Base-by-base conservation (phyloP, 2,329 filamentous ascomycete genomes). In the Colletotrichum orbiculare region DNA sequence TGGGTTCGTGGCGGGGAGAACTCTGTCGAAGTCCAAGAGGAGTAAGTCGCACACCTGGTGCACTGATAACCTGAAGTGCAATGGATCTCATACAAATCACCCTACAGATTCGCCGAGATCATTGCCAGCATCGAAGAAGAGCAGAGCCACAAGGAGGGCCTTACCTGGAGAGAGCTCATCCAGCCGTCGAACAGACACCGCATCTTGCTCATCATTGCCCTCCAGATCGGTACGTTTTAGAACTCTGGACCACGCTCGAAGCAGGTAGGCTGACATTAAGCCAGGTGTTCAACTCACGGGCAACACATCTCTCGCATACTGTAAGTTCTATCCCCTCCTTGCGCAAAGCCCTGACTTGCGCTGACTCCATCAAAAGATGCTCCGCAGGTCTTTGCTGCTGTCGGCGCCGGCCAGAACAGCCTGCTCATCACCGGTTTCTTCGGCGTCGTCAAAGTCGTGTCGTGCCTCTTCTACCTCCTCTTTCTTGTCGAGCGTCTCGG, bases 401-500 rank as follows among this genome's bases (percentile, higher is more conserved):
- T 85, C 9, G 82, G 83, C 4, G 81, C 82, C 6, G 81, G 82
- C 5, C 72, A 78, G 46, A 33, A 62, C 4, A 62, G 52, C 34
- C 79, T 83, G 43, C 74, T 85, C 8, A 77, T 85, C 55, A 85
- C 81, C 1, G 83, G 82, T 9, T 83, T 85, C 72, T 85, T 86
- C 47, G 83, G 83, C 3, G 73, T 84, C 8, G 79, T 83, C 64
- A 85, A 85, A 71, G 80, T 85, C 33, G 73, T 82, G 0, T 80
- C 82, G 4, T 82, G 82, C 47, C 62, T 75, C 10, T 76, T 78
- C 64, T 84, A 84, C 70, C 75, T 83, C 9, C 69, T 83, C 12
- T 83, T 62, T 67, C 73, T 85, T 13, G 77, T 85, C 41, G 83
- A 85, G 67, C 76, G 79, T 5, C 74, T 85, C 34, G 83, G 83